Base-by-base conservation (phyloP, 2,329 filamentous ascomycete genomes). In the Arthrobotrys iridis region DNA sequence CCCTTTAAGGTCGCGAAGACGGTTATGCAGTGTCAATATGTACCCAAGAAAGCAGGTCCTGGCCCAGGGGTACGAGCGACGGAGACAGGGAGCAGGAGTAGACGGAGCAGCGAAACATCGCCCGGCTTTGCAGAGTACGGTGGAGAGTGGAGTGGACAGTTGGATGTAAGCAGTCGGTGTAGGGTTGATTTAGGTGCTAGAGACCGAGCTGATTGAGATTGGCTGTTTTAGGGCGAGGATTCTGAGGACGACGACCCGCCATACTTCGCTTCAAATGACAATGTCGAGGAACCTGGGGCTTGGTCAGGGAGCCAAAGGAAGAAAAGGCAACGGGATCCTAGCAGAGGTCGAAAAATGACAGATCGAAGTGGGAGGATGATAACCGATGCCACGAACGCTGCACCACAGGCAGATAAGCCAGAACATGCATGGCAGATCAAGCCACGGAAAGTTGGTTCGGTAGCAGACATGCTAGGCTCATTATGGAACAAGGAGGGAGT, bases 1-100 rank as follows among this genome's bases (percentile, higher is more conserved):
- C 95, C 95, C 11, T 98, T 99, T 82, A 95, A 98, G 85, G 93
- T 97, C 70, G 93, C 94, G 80, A 98, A 97, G 86, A 95, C 90
- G 11, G 88, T 98, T 66, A 84, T 99, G 79, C 95, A 99, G 83
- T 79, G 78, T 46, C 77, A 77, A 40, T 74, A 77, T 55, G 71
- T 79, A 4, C 78, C 78, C 2, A 80, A 83, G 77, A 74, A 82
- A 78, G 64, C 79, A 75, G 26, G 79, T 82, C 22, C n/a, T 55
- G 46, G 46, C 45, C 37, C 35, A 35, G 64, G 30, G 18, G 76
- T 64, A 41, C 60, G 62, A 22, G 55, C 50, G 40, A 62, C 65
- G 57, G 30, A 24, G 35, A 37, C 59, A 11, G 65, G 65, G 46
- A 58, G 57, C 28, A 67, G 60, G 40, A 77, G 72, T 50, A 65